phyloP scores from a whole-genome alignment of 441 rosid genomes.

The Melastoma candidum region DNA sequence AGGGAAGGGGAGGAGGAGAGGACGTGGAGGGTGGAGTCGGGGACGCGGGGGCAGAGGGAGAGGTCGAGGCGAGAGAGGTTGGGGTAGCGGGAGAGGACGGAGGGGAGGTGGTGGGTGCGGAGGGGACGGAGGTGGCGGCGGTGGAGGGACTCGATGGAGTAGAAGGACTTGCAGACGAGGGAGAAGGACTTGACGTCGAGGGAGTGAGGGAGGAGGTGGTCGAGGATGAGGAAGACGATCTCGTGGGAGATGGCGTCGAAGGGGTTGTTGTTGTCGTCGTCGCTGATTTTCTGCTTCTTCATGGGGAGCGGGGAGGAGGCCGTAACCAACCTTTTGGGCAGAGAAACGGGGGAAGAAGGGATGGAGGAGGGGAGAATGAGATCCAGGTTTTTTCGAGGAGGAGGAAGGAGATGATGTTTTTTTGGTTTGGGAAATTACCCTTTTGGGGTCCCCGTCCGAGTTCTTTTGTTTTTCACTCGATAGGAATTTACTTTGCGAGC shows the following conservation, averaged over 20 bases:
- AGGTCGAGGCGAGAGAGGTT: slow-evolving; percentile 54
- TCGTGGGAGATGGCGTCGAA: slow-evolving; percentile 73
- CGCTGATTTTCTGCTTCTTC: slow-evolving; percentile 8
- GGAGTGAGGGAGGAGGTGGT: slow-evolving; percentile 39
- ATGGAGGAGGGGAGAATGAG: too few species aligned
- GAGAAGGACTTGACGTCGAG: slow-evolving; percentile 73
- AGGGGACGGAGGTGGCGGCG: slow-evolving; percentile 56
- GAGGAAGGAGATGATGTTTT: too few species aligned
- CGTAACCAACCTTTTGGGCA: too few species aligned
- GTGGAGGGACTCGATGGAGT: slow-evolving; percentile 48
- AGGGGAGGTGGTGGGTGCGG: slow-evolving; percentile 56
- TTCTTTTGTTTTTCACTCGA: too few species aligned
- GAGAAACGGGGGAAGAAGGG: too few species aligned
- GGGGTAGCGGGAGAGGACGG: slow-evolving; percentile 54
- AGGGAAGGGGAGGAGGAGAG: slow-evolving; percentile 23
- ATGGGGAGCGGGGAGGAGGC: background rate
- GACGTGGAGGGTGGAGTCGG: slow-evolving; percentile 34
- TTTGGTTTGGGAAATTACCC: too few species aligned
- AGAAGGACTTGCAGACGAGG: slow-evolving; percentile 55
- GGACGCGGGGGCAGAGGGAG: slow-evolving; percentile 67
- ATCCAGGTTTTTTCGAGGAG: too few species aligned
- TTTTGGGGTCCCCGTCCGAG: too few species aligned
- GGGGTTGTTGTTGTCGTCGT: slow-evolving; percentile 15
- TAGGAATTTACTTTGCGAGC: too few species aligned
- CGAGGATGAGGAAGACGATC: slow-evolving; percentile 57